phyloP scores from a whole-genome alignment of 1,284 basidiomycete genomes.

The Ustilago crameri region DNA sequence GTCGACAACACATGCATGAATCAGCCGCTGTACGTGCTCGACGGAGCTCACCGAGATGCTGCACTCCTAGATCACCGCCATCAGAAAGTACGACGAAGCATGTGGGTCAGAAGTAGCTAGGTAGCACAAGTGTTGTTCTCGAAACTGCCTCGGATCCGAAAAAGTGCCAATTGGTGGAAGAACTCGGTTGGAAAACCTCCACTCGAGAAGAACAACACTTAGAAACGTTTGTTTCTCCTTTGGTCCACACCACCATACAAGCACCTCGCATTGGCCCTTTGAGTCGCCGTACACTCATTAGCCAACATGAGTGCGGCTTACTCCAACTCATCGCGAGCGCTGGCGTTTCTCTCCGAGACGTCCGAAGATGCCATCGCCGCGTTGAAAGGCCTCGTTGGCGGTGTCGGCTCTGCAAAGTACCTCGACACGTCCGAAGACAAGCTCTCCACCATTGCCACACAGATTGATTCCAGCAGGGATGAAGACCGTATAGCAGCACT shows the following conservation, averaged over 20 bases:
- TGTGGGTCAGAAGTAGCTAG: too few relatives aligned
- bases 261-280: slow-evolving; percentile 10
- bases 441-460: slow-evolving; percentile 47
- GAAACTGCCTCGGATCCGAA: slow-evolving; percentile 12
- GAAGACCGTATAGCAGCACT: slow-evolving; percentile 62
- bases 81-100: too few relatives aligned
- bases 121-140: slow-evolving; percentile 10
- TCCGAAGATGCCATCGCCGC: slow-evolving; percentile 65
- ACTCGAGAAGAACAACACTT: slow-evolving; percentile 3
- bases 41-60: too few relatives aligned
- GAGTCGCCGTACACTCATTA: slow-evolving; percentile 4
- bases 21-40: too few relatives aligned
- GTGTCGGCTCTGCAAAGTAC: slow-evolving; percentile 56
- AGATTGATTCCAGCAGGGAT: slow-evolving; percentile 61
- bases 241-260: slow-evolving; percentile 10
- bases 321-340: slow-evolving; percentile 60
- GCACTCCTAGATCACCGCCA: too few relatives aligned
- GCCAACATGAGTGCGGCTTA: slow-evolving; percentile 47
- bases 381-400: slow-evolving; percentile 59
- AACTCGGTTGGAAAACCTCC: neutral
- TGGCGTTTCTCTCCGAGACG: slow-evolving; percentile 62
- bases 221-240: neutral
- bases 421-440: slow-evolving; percentile 61
- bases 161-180: slow-evolving; percentile 10
- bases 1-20: too few relatives aligned